These are phyloP conservation scores for Lagenaria siceraria DNA, from an alignment of 306 rosid species.

Conservation along the genomic window DNA sequence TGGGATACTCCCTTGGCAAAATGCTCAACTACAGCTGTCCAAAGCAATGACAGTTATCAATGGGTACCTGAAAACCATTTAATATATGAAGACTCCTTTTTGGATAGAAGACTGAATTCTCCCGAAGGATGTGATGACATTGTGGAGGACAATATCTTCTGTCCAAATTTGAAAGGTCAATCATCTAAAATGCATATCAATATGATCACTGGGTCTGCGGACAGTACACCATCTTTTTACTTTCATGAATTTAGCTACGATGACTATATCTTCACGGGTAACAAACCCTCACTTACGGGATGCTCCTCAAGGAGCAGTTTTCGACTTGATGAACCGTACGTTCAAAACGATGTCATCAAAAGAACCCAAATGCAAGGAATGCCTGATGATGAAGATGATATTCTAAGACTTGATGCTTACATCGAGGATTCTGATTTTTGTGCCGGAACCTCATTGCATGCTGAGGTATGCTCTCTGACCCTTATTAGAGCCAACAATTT, in stretches of 20 bases:
- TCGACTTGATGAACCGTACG: conserved; percentile 17
- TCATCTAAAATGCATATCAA: conserved; percentile 21
- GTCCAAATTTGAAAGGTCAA: conserved; percentile 28
- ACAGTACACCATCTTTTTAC: conserved; percentile 18
- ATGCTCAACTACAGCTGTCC: conserved; percentile 21
- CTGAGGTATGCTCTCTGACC: conserved; percentile 15
- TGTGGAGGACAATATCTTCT: conserved; percentile 27
- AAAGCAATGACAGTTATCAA: conserved; percentile 9
- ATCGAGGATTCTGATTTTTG: conserved; percentile 12
- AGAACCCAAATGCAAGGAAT: conserved; percentile 22
- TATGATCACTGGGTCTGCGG: conserved; percentile 21
- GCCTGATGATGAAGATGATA: conserved; percentile 12
- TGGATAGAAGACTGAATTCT: conserved; percentile 19
- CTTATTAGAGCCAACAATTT: conserved; percentile 20
- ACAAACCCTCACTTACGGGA: conserved; percentile 44
- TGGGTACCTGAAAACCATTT: conserved; percentile 18
- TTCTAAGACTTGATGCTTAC: conserved; percentile 8
- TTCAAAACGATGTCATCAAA: conserved; percentile 30
- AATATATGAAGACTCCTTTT: conserved; percentile 24
- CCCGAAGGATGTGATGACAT: conserved; percentile 17
- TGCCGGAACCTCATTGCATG: conserved; percentile 16
- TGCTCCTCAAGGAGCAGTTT: conserved; percentile 35
- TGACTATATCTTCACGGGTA: conserved; percentile 20
- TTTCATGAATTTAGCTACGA: conserved; percentile 17
- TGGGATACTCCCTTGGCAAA: conserved; percentile 29